phyloP scores from a whole-genome alignment of 1,284 basidiomycete species.

The Microbotryum scabiosae region DNA sequence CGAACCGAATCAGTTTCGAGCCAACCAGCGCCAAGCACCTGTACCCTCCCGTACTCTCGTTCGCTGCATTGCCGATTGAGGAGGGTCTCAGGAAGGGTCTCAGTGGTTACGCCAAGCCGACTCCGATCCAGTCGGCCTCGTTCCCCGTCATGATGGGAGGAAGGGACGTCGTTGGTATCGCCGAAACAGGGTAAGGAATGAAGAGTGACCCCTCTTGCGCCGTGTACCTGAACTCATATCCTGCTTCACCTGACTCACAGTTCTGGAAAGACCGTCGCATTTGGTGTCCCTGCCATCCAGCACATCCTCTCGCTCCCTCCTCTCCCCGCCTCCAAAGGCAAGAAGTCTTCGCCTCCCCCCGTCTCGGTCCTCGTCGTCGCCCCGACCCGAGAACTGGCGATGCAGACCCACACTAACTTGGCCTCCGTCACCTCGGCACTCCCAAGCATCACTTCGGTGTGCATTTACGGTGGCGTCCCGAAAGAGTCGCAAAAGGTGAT shows the following conservation, averaged over 20 bases:
- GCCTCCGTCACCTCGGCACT: constrained; percentile 66
- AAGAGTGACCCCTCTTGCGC: neutral
- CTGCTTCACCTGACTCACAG: constrained; percentile 15
- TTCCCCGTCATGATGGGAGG: constrained; percentile 45
- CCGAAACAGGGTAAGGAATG: constrained; percentile 79
- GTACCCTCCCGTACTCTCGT: constrained; percentile 65
- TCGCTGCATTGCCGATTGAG: constrained; percentile 62
- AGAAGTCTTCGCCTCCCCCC: constrained; percentile 37
- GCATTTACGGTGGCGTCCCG: constrained; percentile 84
- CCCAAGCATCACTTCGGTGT: constrained; percentile 63
- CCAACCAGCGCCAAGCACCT: constrained; percentile 45
- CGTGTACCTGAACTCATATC: neutral
- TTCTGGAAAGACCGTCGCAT: constrained; percentile 86
- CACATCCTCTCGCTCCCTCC: constrained; percentile 49
- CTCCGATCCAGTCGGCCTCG: constrained; percentile 90
- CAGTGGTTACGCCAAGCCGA: constrained; percentile 70
- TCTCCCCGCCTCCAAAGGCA: constrained; percentile 25
- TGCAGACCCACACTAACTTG: constrained; percentile 86
- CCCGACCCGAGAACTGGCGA: constrained; percentile 87
- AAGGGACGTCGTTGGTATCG: constrained; percentile 74
- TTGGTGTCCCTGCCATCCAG: constrained; percentile 80
- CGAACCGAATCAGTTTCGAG: constrained; percentile 64
- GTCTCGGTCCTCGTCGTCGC: constrained; percentile 79
- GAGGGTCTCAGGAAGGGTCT: constrained; percentile 56
- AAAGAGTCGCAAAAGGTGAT: constrained; percentile 70